A percentile compares a stretch with the other conserved stretches of the same genome.
phyloP scores from a whole-genome alignment of 2,329 filamentous ascomycete genomes.

The Penicillium sp. region DNA sequence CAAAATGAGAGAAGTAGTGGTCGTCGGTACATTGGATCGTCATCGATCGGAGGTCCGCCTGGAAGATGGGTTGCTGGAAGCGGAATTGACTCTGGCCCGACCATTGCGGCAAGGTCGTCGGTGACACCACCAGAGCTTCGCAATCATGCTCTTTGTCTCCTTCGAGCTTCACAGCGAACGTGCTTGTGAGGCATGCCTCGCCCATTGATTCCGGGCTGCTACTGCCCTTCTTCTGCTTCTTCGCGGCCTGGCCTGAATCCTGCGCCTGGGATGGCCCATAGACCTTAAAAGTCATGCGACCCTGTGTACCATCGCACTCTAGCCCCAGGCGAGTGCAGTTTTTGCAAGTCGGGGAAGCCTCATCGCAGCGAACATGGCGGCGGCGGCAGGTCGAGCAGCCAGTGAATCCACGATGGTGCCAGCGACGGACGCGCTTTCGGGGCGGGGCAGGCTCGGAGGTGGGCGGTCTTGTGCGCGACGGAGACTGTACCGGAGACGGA shows the following conservation, averaged over 20 bases:
- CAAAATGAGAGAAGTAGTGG: slow-evolving; percentile 41
- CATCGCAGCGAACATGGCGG: slow-evolving; percentile 44
- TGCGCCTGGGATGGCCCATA: slow-evolving; percentile 33
- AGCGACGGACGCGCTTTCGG: slow-evolving; percentile 40
- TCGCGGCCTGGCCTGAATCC: slow-evolving; percentile 18
- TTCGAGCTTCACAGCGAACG: slow-evolving; percentile 10
- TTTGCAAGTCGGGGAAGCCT: slow-evolving; percentile 39
- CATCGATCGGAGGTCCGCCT: slow-evolving; percentile 20
- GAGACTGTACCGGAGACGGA: not conserved
- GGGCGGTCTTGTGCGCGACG: not conserved
- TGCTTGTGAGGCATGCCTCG: slow-evolving; percentile 9
- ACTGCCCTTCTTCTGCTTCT: slow-evolving; percentile 24
- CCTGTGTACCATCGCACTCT: slow-evolving; percentile 38
- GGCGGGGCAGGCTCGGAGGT: slow-evolving; percentile 19
- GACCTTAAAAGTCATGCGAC: slow-evolving; percentile 42
- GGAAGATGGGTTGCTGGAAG: slow-evolving; percentile 31
- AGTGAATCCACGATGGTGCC: slow-evolving; percentile 47
- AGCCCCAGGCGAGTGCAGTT: slow-evolving; percentile 41
- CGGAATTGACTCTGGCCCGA: slow-evolving; percentile 20
- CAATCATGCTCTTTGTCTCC: slow-evolving; percentile 13
- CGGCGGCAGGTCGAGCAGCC: slow-evolving; percentile 45
- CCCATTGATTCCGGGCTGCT: slow-evolving; percentile 18
- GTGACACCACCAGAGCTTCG: slow-evolving; percentile 31
- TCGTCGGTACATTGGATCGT: slow-evolving; percentile 30
- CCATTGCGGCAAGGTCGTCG: slow-evolving; percentile 21